Conservation (phyloP, 2,329 filamentous ascomycete genomes). For the Zymoseptoria pseudotritici region DNA sequence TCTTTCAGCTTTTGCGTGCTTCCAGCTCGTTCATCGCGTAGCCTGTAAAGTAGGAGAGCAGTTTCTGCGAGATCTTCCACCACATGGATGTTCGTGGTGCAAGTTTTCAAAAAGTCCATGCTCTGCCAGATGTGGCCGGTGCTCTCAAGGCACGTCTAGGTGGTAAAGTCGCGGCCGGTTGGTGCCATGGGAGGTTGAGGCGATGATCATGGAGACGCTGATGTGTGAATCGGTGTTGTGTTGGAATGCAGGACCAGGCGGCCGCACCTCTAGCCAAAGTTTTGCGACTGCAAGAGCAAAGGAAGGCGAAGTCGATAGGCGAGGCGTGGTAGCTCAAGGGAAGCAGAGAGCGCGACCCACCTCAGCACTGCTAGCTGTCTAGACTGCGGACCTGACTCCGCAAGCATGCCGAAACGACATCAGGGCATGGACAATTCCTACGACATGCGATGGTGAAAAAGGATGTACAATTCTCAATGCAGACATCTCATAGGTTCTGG, state of each 20-base stretch:
- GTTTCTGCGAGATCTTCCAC: slow-evolving; percentile 14
- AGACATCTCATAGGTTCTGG: not conserved
- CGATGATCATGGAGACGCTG: not conserved
- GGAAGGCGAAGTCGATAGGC: not conserved
- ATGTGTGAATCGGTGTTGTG: not conserved
- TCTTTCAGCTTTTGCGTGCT: slow-evolving; percentile 1
- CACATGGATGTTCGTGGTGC: slow-evolving; percentile 28
- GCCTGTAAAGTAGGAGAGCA: slow-evolving; percentile 7
- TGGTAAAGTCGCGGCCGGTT: slow-evolving; percentile 12
- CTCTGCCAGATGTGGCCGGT: slow-evolving; percentile 3
- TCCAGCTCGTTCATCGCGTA: slow-evolving; percentile 1
- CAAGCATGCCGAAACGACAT: not conserved
- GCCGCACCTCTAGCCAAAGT: not conserved
- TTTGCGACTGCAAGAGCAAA: not conserved
- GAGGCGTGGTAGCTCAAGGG: not conserved
- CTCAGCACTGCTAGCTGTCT: not conserved
- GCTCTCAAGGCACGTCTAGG: slow-evolving; percentile 19
- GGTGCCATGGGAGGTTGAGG: not conserved
- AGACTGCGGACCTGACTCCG: not conserved
- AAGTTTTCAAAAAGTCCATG: slow-evolving; percentile 31
- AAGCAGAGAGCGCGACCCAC: too few species aligned
- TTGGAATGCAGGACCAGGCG: not conserved
- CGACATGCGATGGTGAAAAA: too few species aligned
- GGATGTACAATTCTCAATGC: too few species aligned
- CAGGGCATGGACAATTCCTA: too few species aligned